Evolutionary conservation across 2,329 filamentous ascomycete genomes (phyloP), one percentile per base, ranked within the genome.

Genomic region (Trichophyton verrucosum): DNA sequence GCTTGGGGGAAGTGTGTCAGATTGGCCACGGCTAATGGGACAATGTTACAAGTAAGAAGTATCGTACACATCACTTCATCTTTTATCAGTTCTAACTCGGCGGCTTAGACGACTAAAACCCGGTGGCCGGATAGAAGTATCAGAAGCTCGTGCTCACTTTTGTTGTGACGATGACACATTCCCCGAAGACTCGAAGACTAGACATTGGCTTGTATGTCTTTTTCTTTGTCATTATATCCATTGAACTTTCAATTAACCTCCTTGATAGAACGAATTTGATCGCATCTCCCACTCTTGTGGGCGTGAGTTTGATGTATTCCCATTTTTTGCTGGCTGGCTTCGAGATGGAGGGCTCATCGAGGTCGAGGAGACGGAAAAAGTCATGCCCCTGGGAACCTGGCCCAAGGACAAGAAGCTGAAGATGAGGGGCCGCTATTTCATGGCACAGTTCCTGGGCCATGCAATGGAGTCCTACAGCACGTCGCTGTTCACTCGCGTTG

Each of bases 1-100:
- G 74, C 75, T 82, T 76, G 66, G 75, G 64, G 77, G 77, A 27
- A 76, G 78, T 33, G 76, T 87, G 46, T 72, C 75, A n/a, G 75
- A 86, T 65, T 83, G 81, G 69, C 73, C 73, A 2, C 71, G 71
- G 22, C 70, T 85, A 55, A 67, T 82, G 20, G 69, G 73, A 20
- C 74, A 77, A 55, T 75, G 82, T 3, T 80, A 81, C 24, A 62
- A 61, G 75, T 24, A 76, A 67, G 66, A 64, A 76, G 9, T 75
- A 78, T 53, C 8, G 3, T 11, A 33, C 9, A 9, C 20, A 3
- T 44, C 1, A 11, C 3, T 15, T 7, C 36, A 22, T 2, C 2
- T 9, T 27, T 60, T 17, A 58, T 63, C 49, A 67, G 63, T 71
- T 49, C 57, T 62, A 47, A 47, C 3, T 17, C 40, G 55, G 9